These are phyloP conservation scores for Myochromella boudieri DNA, from an alignment of 768 basidiomycete species.

Conservation along the genomic window DNA sequence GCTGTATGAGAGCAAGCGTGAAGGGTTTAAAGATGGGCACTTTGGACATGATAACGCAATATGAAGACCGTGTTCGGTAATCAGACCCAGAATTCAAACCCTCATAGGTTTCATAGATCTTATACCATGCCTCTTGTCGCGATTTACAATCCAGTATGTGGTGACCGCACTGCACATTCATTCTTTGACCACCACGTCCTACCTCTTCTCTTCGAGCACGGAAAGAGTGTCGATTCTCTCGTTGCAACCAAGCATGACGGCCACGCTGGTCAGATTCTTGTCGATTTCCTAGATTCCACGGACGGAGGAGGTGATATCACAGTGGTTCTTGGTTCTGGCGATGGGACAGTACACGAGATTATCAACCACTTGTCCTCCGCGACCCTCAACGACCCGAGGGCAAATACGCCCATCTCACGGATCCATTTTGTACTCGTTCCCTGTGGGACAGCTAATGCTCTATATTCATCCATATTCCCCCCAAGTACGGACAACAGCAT, in stretches of 20 bases:
- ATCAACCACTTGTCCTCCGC: constrained; percentile 55
- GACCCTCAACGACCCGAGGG: constrained; percentile 18
- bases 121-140: constrained; percentile 52
- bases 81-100: background rate
- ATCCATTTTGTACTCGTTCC: constrained; percentile 60
- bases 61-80: background rate
- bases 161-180: constrained; percentile 52
- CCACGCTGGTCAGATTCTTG: constrained; percentile 53
- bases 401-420: constrained; percentile 16
- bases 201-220: constrained; percentile 53
- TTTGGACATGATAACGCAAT: constrained; percentile 8
- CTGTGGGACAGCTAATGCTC: constrained; percentile 90
- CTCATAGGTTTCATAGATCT: background rate
- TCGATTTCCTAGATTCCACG: constrained; percentile 36
- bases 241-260: constrained; percentile 48
- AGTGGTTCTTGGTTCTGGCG: constrained; percentile 76
- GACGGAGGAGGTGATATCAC: constrained; percentile 33
- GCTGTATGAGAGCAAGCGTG: constrained; percentile 85
- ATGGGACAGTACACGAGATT: constrained; percentile 91
- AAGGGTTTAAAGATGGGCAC: constrained; percentile 60
- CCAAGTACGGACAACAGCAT: constrained; percentile 28
- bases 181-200: constrained; percentile 64
- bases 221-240: constrained; percentile 37
- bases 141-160: constrained; percentile 78
- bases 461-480: constrained; percentile 78